A percentile compares a stretch with the other conserved stretches of the same genome.
These are phyloP conservation scores for Dactylellina cionopaga DNA, from an alignment of 2,329 filamentous ascomycete species.

Conservation along the genomic window DNA sequence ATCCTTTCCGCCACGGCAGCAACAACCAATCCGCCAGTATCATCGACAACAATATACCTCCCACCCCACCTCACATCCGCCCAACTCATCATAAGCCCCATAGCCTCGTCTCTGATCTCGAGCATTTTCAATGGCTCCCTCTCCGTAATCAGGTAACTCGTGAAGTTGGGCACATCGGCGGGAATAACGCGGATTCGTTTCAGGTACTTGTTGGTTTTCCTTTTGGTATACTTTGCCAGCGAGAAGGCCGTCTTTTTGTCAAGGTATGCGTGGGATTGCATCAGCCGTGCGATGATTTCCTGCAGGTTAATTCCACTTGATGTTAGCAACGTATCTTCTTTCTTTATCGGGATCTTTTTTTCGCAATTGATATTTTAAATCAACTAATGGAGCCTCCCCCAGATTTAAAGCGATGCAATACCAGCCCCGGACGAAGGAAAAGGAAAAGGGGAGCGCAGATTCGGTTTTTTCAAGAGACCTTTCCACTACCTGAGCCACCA, in stretches of 20 bases:
- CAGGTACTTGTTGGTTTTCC: constrained; percentile 94
- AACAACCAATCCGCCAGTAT: constrained; percentile 82
- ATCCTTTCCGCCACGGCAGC: constrained; percentile 88
- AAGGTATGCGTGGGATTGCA: constrained; percentile 86
- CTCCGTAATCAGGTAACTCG: constrained; percentile 80
- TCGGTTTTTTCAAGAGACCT: constrained; percentile 54
- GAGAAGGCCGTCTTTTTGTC: constrained; percentile 96
- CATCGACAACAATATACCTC: constrained; percentile 84
- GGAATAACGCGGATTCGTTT: constrained; percentile 86
- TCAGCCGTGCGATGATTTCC: constrained; percentile 90
- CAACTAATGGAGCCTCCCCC: background rate
- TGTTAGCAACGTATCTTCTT: constrained; percentile 8
- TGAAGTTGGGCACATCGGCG: constrained; percentile 79
- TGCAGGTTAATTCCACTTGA: constrained; percentile 64
- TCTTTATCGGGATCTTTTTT: background rate
- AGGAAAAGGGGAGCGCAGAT: background rate
- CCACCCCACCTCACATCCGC: constrained; percentile 83
- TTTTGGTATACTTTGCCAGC: constrained; percentile 91
- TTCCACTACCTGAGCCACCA: constrained; percentile 73
- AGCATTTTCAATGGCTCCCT: constrained; percentile 82
- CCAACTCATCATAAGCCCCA: constrained; percentile 86
- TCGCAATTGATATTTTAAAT: constrained; percentile 12
- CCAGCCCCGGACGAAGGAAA: background rate
- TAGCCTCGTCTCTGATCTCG: constrained; percentile 84
- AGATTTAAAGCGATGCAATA: background rate